Evolutionary conservation across 352 stramenopile genomes (phyloP), one percentile per base, ranked within the genome.

Genomic region (Pythium monospermum): DNA sequence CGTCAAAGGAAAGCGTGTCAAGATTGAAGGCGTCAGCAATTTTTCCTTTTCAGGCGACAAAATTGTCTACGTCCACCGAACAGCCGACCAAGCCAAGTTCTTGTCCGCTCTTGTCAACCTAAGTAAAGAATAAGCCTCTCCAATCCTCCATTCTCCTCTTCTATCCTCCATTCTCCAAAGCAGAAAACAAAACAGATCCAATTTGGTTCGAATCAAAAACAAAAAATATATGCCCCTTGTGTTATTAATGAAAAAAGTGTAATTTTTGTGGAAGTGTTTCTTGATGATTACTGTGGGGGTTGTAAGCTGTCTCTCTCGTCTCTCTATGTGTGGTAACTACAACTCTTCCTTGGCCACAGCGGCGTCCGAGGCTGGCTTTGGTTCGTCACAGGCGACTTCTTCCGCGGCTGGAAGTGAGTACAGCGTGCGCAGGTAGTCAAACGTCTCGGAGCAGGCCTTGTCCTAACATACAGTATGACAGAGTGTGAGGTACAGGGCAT

Each of bases 11-110:
- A 76, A 72, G 38, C 76, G 73, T 31, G 78, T 93, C 26, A 85
- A 73, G 40, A 91, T 93, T 46, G 83, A 93, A 45, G 83, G 83
- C 23, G 83, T 93, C 15, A 91, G 80, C 76, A 93, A 90, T 68
- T 93, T 88, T 30, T 91, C 80, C 6, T 93, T 93, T 52, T 88
- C 75, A 43, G 76, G 78, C 18, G 77, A 93, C 75, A 93, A 93
- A 59, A 91, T 93, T 58, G 80, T 91, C 52, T 93, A 93, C 54
- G 81, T 93, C 42, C 83, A 93, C 55, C 83, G 83, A 12, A 93
- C 80, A 25, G 83, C 80, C n/a, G 83, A 93, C 66, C 83, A 93
- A 56, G 83, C 83, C 57, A 93, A 93, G 73, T 89, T 93, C 54
- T 62, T 93, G 32, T 91, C 82, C 36, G 75, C 77, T 5, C 69